phyloP scores from a whole-genome alignment of 2,329 filamentous ascomycete genomes.

The Venturia aucupariae region DNA sequence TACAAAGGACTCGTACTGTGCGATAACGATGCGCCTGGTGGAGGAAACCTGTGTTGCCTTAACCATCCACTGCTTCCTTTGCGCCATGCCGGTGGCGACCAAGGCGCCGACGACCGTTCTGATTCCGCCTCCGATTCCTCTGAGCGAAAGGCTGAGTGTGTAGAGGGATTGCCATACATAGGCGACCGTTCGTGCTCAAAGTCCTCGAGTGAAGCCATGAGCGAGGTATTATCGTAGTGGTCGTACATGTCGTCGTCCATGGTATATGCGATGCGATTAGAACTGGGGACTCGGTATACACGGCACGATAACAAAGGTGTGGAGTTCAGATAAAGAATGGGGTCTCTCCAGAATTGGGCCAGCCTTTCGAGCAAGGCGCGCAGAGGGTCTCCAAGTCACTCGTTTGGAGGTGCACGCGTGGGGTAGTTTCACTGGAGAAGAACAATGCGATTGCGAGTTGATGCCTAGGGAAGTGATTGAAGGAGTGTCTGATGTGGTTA shows the following conservation, averaged over 20 bases:
- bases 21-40: constrained; percentile 33
- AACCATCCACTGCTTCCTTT: constrained; percentile 52
- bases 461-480: not conserved
- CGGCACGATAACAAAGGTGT: not conserved
- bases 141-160: constrained; percentile 54
- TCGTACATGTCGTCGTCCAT: constrained; percentile 14
- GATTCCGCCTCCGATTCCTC: constrained; percentile 37
- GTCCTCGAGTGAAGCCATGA: constrained; percentile 53
- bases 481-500: not conserved
- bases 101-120: constrained; percentile 41
- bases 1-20: constrained; percentile 51
- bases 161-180: constrained; percentile 45
- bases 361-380: constrained; percentile 5
- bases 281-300: not conserved
- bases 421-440: not conserved
- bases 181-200: constrained; percentile 47
- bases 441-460: not conserved
- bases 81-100: constrained; percentile 58
- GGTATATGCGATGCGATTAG: not conserved
- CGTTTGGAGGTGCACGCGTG: not conserved
- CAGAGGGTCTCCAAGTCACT: not conserved
- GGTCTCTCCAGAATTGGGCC: not conserved
- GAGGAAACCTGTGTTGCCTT: constrained; percentile 12
- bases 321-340: constrained; percentile 1
- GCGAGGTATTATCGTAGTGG: constrained; percentile 39